Base-by-base conservation (phyloP, 176 grass and related monocot species). In the Dactylis glomerata region DNA sequence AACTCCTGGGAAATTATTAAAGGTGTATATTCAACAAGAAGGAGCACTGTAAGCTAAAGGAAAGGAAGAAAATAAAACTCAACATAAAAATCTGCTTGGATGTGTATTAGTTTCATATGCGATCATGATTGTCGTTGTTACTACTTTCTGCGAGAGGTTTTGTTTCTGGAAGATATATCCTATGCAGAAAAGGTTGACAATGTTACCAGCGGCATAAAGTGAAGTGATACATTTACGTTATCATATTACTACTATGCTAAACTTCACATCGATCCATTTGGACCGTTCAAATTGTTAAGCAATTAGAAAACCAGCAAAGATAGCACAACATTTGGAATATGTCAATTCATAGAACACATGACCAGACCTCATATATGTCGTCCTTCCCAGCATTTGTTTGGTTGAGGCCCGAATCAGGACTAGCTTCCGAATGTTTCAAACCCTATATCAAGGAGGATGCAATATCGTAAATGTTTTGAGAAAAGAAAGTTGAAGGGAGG, bases 351-450 rank as follows among this genome's bases (percentile, higher is more conserved):
- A 55, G 6, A 82, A 62, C 69, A 79, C 31, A 67, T 45, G 47
- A n/a, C 9, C 66, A 75, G 32, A 94, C 92, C 92, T 94, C 89
- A 83, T 72, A 86, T 41, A 73, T 77, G 87, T 59, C 80, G 66
- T 80, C 87, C 26, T 79, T 80, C 44, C 82, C 68, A 41, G 33
- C 20, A 45, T 58, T 66, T 31, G 44, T 44, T 78, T 79, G 70
- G 33, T 63, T 81, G 77, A 81, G 51, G 65, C 71, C 75, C 55
- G 55, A 47, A 79, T 84, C 63, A 32, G 46, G 75, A 81, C 5
- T 83, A 77, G 31, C 83, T 73, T 85, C 79, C 49, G n/a, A 88
- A 45, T 51, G 71, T 10, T 73, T 37, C 63, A 61, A 26, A 68
- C 15, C 79, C 92, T 90, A 57, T 31, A 88, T 31, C 14, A 84